Evolutionary conservation across 2,329 filamentous ascomycete genomes (phyloP), one percentile per base, ranked within the genome.

Genomic region (Ophiostoma piceae): DNA sequence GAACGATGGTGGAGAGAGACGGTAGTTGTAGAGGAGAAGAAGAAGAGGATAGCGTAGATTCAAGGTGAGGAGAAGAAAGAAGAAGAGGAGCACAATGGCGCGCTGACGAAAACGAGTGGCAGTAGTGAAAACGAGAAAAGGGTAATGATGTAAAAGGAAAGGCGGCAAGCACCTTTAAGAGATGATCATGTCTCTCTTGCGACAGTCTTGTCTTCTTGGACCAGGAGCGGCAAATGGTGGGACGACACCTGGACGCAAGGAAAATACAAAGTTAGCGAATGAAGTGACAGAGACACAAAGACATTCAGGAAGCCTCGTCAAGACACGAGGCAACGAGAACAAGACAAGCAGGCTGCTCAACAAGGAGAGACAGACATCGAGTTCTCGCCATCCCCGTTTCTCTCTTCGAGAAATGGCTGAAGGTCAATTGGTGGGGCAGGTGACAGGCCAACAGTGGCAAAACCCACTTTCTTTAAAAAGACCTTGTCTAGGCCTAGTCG

Each of bases 381-480:
- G 64, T 68, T 68, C 67, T 68, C 62, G 67, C 67, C 57, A 37
- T 62, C 32, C 39, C 65, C 65, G 65, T 32, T 32, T 39, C 29
- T 54, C 26, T 67, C 43, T 54, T 69, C 64, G 54, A 60, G 57
- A 19, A 57, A 57, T 57, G 51, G 51, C 51, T 29, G 51, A 57
- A 62, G 57, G 67, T 68, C 70, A 70, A 71, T 68, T 71, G 70
- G 72, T 74, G 73, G 73, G 73, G 73, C 71, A 73, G 72, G 71
- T 73, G 73, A 73, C 72, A 69, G 68, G 69, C 68, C 43, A 68
- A n/a, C 47, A 73, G 72, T 73, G 72, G 73, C 73, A 57, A 74
- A 72, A 73, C 69, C 73, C 72, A 74, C 71, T 71, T 71, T 70
- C 67, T 71, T 57, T 68, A 60, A 62, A 70, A 69, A 70, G 70